Evolutionary conservation across 2,329 filamentous ascomycete species (phyloP), one percentile per base, ranked within the genome.

Genomic region (Verticillium alfalfae): DNA sequence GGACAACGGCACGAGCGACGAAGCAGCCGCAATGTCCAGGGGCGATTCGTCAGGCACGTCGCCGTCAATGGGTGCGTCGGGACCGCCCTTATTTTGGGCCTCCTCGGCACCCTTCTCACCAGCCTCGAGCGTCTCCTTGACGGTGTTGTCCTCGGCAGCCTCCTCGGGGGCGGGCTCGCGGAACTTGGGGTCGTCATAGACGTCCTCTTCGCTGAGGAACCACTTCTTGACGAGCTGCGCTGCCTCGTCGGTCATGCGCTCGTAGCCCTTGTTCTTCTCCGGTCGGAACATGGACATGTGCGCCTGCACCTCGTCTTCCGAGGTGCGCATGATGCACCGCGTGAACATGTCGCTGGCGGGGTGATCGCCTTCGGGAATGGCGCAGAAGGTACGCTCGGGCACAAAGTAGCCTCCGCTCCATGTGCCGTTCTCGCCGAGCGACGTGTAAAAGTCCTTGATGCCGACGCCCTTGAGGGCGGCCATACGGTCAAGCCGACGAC

Each of bases 331-430:
- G 37, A 89, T 82, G 45, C 75, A 72, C 16, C 84, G 80, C 39
- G 81, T 80, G 61, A 84, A 84, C 15, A 83, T 66, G 0, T 68
- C 60, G 56, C 72, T 71, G 0, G 76, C 77, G 9, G 68, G 64
- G 58, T 82, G 76, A 4, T 80, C 79, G 26, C 80, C 79, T 16
- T 80, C 75, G 0, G 88, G 89, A 31, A 93, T 75, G 4, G 90
- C 88, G 70, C 91, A 94, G 69, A 96, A 96, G 0, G 92, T 96
- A 49, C 93, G 79, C 67, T 93, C 86, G 0, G 83, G 83, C 0
- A 85, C 82, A 70, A 80, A 88, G 75, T 78, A 86, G 0, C 83
- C 83, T 2, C 83, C 83, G 34, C 78, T 82, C 83, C 83, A 86
- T 68, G 84, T 81, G 2, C 89, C 87, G 61, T 90, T 89, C 69